A percentile compares a stretch with the other conserved stretches of the same genome.
Evolutionary conservation across 2,329 filamentous ascomycete species (phyloP).

Genomic region (Atkinsonella hypoxylon): DNA sequence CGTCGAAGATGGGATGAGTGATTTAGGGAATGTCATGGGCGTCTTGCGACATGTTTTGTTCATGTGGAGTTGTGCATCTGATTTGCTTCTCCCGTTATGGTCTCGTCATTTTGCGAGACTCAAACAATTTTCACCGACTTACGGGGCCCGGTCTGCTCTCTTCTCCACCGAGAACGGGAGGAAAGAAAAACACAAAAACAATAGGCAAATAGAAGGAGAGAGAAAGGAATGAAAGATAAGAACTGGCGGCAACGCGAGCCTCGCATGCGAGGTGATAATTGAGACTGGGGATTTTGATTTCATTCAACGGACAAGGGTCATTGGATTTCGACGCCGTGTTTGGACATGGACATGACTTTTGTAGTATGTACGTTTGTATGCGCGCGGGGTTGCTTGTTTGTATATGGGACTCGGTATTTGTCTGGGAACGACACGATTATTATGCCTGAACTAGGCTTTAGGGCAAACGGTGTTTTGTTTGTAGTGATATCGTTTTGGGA

Average conservation of each 20-base stretch:
- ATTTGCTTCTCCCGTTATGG: too few relatives aligned
- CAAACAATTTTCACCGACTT: too few relatives aligned
- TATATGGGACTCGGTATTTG: not conserved
- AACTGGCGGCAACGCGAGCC: conserved; percentile 3
- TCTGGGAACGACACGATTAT: not conserved
- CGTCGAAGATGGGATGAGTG: too few relatives aligned
- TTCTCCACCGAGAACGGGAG: too few relatives aligned
- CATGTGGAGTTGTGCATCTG: too few relatives aligned
- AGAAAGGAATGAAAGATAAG: not conserved
- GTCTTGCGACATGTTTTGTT: too few relatives aligned
- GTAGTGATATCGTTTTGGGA: not conserved
- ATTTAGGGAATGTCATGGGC: too few relatives aligned
- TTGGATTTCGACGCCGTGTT: not conserved
- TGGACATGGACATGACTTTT: not conserved
- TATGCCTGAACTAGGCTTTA: not conserved
- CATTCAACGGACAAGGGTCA: not conserved
- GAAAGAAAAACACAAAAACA: too few relatives aligned
- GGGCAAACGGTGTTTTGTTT: not conserved
- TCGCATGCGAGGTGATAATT: not conserved
- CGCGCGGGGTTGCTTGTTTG: not conserved
- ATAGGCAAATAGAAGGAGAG: not conserved
- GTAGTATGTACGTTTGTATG: not conserved
- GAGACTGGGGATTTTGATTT: not conserved
- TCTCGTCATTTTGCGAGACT: too few relatives aligned
- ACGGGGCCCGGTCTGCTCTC: too few relatives aligned